phyloP scores from a whole-genome alignment of 257 asterid genomes.

The Solanum medicagineum region DNA sequence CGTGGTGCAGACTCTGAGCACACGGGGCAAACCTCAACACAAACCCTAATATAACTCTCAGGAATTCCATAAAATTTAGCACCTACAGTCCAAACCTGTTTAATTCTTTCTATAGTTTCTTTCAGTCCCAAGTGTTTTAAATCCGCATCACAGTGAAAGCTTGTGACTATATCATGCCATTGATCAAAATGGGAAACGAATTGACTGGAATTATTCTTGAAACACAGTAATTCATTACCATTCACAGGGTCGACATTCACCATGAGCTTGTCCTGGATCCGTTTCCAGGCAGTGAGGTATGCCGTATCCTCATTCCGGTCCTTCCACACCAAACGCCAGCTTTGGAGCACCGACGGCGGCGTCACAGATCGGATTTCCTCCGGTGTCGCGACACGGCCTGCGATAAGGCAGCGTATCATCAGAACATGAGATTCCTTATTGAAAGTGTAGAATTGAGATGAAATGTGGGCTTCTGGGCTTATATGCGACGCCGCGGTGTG shows the following conservation, averaged over 20 bases:
- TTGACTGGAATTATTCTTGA: conserved; percentile 78
- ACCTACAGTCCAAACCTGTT: conserved; percentile 98
- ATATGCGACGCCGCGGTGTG: conserved; percentile 12
- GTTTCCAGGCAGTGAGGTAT: conserved; percentile 89
- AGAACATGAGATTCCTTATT: conserved; percentile 67
- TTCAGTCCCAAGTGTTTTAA: conserved; percentile 74
- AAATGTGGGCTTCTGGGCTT: conserved; percentile 66
- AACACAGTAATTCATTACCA: conserved; percentile 57
- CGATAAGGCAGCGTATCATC: conserved; percentile 64
- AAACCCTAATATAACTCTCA: conserved; percentile 81
- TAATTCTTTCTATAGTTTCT: conserved; percentile 76
- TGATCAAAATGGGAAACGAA: conserved; percentile 80
- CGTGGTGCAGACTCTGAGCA: conserved; percentile 89
- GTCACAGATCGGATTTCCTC: conserved; percentile 86
- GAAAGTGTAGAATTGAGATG: conserved; percentile 94
- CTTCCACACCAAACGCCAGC: conserved; percentile 98
- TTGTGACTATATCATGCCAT: conserved; percentile 95
- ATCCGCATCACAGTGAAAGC: conserved; percentile 62
- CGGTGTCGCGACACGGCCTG: conserved; percentile 63
- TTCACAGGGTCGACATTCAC: conserved; percentile 26
- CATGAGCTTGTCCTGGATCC: conserved; percentile 88
- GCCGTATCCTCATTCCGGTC: conserved; percentile 97
- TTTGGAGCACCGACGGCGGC: conserved; percentile 53
- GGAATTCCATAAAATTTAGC: conserved; percentile 95
- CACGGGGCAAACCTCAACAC: conserved; percentile 67